phyloP scores from a whole-genome alignment of 2,329 filamentous ascomycete genomes.

The Knoxdaviesia capensis region DNA sequence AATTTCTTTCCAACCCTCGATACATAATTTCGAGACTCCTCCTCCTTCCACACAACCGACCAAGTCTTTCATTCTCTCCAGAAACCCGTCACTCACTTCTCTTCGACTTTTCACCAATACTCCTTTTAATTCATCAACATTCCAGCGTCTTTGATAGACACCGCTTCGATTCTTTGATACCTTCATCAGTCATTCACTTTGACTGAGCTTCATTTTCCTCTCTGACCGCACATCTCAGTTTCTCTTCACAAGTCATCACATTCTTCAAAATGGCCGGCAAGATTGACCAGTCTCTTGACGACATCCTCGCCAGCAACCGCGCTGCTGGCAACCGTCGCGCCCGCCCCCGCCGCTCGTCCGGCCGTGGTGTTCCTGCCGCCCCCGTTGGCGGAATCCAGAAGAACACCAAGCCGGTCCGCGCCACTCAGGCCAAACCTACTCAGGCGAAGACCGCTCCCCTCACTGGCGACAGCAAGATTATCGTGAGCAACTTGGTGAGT shows the following conservation, averaged over 20 bases:
- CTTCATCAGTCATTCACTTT: too few species aligned
- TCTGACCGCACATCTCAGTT: too few species aligned
- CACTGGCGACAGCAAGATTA: conserved; percentile 77
- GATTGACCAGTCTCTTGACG: conserved; percentile 91
- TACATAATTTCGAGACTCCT: background rate
- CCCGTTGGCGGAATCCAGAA: conserved; percentile 80
- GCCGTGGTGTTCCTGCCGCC: conserved; percentile 36
- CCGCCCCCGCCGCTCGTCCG: conserved; percentile 27
- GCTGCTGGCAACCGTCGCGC: conserved; percentile 34
- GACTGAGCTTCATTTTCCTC: too few species aligned
- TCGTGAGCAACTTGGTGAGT: conserved; percentile 94
- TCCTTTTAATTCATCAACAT: conserved; percentile 5
- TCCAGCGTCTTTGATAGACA: conserved; percentile 1
- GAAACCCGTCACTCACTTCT: background rate
- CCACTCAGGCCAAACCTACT: conserved; percentile 34
- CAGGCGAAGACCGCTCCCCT: conserved; percentile 42
- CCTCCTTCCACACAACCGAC: background rate
- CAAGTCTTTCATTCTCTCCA: background rate
- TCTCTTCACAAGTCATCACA: background rate
- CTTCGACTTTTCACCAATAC: conserved; percentile 2
- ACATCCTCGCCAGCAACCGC: conserved; percentile 71
- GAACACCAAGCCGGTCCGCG: conserved; percentile 41
- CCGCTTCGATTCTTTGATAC: conserved; percentile 5
- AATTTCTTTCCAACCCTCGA: background rate
- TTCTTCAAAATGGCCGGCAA: conserved; percentile 64